phyloP scores from a whole-genome alignment of 176 grass and related monocot genomes.

The Olyra latifolia region DNA sequence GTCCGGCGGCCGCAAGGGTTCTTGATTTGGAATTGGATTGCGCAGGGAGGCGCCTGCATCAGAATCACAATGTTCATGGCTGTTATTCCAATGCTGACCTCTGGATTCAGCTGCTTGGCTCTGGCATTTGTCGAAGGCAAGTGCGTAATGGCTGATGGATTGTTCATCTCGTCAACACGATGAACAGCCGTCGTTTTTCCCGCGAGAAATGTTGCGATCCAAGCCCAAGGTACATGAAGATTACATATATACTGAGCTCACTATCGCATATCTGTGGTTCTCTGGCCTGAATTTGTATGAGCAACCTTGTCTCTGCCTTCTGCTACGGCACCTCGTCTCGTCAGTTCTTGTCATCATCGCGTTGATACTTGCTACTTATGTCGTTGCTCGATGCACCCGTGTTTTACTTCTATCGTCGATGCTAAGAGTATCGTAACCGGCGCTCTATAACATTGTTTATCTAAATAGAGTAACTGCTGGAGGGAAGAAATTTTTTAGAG shows the following conservation, averaged over 20 bases:
- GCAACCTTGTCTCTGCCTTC: background rate
- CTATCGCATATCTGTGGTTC: background rate
- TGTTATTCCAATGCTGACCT: background rate
- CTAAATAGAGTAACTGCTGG: no score
- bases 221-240: background rate
- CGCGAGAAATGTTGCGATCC: background rate
- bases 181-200: background rate
- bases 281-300: conserved; percentile 5
- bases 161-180: background rate
- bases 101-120: background rate
- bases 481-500: no score
- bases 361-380: background rate
- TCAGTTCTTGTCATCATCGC: background rate
- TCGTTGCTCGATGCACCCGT: background rate
- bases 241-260: background rate
- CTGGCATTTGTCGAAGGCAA: conserved; percentile 25
- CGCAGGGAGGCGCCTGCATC: background rate
- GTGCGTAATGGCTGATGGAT: background rate
- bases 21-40: conserved; percentile 9
- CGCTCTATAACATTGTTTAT: no score
- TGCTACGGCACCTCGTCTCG: background rate
- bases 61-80: background rate
- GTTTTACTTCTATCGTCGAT: background rate
- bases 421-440: background rate
- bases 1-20: conserved; percentile 7